These are phyloP conservation scores for Prunus campanulata DNA, from an alignment of 306 rosid species.

Conservation along the genomic window DNA sequence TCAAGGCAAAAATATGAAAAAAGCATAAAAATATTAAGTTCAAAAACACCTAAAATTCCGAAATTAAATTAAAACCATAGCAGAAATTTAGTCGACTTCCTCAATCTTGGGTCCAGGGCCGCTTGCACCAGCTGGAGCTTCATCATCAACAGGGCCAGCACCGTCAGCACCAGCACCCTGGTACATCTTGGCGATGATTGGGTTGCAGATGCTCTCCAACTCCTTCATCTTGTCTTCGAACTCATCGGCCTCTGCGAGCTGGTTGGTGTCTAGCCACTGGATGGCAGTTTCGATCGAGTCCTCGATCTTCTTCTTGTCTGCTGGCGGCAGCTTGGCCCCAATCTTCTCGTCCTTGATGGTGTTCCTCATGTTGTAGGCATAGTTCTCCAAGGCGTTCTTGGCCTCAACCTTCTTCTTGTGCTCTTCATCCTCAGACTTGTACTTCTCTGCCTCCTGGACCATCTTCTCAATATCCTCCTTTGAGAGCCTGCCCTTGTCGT, in stretches of 20 bases:
- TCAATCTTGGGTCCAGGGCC: constrained; percentile 81
- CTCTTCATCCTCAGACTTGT: constrained; percentile 72
- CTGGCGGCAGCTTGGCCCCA: constrained; percentile 46
- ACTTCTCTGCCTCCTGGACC: constrained; percentile 82
- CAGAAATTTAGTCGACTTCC: constrained; percentile 53
- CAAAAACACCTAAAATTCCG: not conserved
- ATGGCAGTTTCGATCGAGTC: constrained; percentile 62
- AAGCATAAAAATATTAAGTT: not conserved
- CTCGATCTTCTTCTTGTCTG: constrained; percentile 67
- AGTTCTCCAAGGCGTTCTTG: constrained; percentile 68
- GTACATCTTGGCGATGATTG: constrained; percentile 78
- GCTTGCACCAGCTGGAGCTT: constrained; percentile 43
- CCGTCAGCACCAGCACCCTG: constrained; percentile 60
- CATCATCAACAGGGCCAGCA: constrained; percentile 45
- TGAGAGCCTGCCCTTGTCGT: constrained; percentile 70
- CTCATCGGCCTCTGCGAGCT: constrained; percentile 64
- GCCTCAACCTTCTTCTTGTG: constrained; percentile 64
- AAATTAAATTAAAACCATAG: no score
- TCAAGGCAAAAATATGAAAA: not conserved
- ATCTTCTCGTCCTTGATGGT: constrained; percentile 63
- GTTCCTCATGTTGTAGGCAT: constrained; percentile 70
- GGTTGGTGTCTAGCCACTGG: constrained; percentile 69
- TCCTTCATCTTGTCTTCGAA: constrained; percentile 83
- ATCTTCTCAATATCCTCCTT: constrained; percentile 78
- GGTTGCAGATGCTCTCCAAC: constrained; percentile 72